Evolutionary conservation across 352 stramenopile species (phyloP).

Genomic region (Phytophthora litchii): DNA sequence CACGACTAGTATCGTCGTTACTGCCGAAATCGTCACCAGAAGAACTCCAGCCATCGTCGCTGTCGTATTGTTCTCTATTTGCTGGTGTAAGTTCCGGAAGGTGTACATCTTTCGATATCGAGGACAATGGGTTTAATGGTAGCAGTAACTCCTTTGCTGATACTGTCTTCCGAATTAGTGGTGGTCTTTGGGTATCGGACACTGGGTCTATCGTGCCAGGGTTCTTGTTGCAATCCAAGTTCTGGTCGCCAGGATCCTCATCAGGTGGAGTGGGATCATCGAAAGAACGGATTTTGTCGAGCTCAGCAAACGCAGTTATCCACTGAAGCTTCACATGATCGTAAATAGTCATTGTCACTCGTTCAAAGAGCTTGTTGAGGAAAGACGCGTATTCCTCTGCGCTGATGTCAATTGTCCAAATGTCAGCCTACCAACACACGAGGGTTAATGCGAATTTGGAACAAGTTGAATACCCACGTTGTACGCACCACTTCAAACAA

Average conservation of each 20-base stretch:
- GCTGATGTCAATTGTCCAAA: conserved; percentile 78
- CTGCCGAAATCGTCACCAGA: conserved; percentile 11
- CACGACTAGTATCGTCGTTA: not conserved
- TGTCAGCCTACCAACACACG: conserved; percentile 51
- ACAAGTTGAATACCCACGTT: not conserved
- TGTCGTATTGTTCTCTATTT: conserved; percentile 9
- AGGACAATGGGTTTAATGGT: not conserved
- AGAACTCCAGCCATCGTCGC: conserved; percentile 12
- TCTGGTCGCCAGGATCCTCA: conserved; percentile 12
- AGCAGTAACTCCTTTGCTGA: conserved; percentile 15
- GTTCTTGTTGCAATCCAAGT: conserved; percentile 18
- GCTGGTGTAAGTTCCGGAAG: conserved; percentile 20
- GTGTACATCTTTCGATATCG: conserved; percentile 2
- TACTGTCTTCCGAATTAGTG: conserved; percentile 22
- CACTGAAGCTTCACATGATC: conserved; percentile 69
- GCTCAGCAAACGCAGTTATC: conserved; percentile 74
- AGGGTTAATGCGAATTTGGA: not conserved
- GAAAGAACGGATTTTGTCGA: conserved; percentile 75
- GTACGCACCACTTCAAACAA: conserved; percentile 75
- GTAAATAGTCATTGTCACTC: conserved; percentile 77
- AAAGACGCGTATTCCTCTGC: conserved; percentile 68
- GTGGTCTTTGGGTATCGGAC: conserved; percentile 10
- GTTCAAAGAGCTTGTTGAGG: conserved; percentile 77
- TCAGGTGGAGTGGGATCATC: conserved; percentile 37
- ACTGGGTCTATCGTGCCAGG: not conserved